These are phyloP conservation scores for Pseudotulostoma volvatum DNA, from an alignment of 495 filamentous ascomycete species.

Conservation along the genomic window DNA sequence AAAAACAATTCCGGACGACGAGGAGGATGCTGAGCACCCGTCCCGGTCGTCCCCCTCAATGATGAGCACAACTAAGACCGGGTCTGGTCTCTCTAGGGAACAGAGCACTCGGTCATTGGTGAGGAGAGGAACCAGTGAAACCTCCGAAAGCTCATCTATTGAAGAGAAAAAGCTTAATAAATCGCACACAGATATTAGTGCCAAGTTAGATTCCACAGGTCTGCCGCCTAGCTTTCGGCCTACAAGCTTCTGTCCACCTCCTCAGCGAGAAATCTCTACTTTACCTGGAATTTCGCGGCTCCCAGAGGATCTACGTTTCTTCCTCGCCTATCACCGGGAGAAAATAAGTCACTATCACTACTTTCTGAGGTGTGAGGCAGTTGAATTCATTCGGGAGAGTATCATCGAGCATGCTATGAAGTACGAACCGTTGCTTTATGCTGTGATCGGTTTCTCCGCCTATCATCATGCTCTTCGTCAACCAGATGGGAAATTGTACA, in stretches of 20 bases:
- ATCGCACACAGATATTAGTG: conserved; percentile 27
- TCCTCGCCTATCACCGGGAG: conserved; percentile 60
- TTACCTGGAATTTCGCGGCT: conserved; percentile 28
- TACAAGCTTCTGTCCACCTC: conserved; percentile 9
- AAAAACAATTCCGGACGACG: conserved; percentile 51
- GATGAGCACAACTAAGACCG: conserved; percentile 11
- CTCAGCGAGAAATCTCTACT: conserved; percentile 16
- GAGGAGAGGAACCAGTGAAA: conserved; percentile 27
- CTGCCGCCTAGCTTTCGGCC: conserved; percentile 9
- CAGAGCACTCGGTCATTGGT: conserved; percentile 25
- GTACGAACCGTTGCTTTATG: conserved; percentile 73
- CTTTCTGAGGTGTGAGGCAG: conserved; percentile 47
- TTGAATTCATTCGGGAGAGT: conserved; percentile 53
- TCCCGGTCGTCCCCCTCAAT: conserved; percentile 15
- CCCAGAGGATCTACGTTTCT: conserved; percentile 54
- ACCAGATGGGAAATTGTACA: conserved; percentile 51
- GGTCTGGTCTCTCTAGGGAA: conserved; percentile 13
- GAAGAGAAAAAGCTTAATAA: conserved; percentile 25
- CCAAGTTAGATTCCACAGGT: conserved; percentile 19
- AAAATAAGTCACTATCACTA: conserved; percentile 69
- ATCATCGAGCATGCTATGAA: conserved; percentile 56
- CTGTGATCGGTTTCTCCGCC: conserved; percentile 77
- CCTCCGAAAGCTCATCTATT: conserved; percentile 23
- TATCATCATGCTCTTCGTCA: conserved; percentile 64
- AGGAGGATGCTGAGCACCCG: conserved; percentile 24